Evolutionary conservation across 2,329 filamentous ascomycete genomes (phyloP), one percentile per base, ranked within the genome.

Genomic region (Aspergillus persii): DNA sequence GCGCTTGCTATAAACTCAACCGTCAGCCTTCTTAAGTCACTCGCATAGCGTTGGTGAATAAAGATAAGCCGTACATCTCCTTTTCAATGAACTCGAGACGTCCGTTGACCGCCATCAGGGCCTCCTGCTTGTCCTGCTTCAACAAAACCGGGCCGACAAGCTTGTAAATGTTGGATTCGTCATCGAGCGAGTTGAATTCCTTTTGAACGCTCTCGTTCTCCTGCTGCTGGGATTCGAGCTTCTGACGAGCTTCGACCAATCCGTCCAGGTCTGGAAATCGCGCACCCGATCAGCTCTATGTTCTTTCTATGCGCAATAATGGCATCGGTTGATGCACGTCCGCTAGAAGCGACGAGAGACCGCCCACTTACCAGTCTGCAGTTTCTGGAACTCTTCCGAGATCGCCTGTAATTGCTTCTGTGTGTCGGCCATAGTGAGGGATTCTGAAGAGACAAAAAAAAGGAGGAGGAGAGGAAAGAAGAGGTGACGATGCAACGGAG

Each of bases 111-210:
- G 92, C 93, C 81, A 91, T 89, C 65, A 92, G 87, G 0, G 95
- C 95, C 74, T 99, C 95, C 1, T 86, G 80, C 76, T 91, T 93
- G 59, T 98, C 95, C 77, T 99, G 95, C 82, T 98, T 97, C 70
- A 99, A 77, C 41, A 99, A 80, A 6, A 98, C 91, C 0, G 95
- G 95, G 0, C 95, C 95, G 50, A 96, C 87, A 47, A 97, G 86
- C 79, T 98, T 99, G 85, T 96, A 99, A 76, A 99, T 96, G 64
- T 87, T 91, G 70, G 96, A 90, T 67, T 89, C 89, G 41, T 93
- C 89, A 68, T 88, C 85, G 60, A 98, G 82, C 56, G 84, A 83
- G 46, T 86, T 83, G 75, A 98, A 98, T 76, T 98, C 94, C 88
- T 91, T 89, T 75, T 96, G 87, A 8, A 99, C 95, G 15, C 89